These are phyloP conservation scores for Coffea humblotiana DNA, from an alignment of 305 asterid genomes.

Conservation along the genomic window DNA sequence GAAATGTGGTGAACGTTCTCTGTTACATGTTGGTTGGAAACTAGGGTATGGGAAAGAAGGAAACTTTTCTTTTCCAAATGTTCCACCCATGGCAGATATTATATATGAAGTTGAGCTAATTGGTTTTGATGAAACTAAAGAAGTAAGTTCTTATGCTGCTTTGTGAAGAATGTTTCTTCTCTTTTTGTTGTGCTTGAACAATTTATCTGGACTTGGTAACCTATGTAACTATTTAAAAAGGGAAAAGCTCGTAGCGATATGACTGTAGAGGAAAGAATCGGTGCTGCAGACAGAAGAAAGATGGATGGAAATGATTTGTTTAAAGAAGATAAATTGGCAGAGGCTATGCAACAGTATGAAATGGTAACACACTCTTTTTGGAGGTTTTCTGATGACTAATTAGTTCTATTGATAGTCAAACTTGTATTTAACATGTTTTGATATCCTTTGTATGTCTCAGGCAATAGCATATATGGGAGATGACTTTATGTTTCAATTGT, in stretches of 20 bases:
- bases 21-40: constrained; percentile 83
- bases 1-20: constrained; percentile 91
- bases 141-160: constrained; percentile 48
- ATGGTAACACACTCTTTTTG: constrained; percentile 48
- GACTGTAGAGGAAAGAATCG: constrained; percentile 98
- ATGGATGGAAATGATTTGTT: constrained; percentile 92
- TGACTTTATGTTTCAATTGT: constrained; percentile 98
- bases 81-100: constrained; percentile 87
- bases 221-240: constrained; percentile 35
- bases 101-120: constrained; percentile 89
- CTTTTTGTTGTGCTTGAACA: constrained; percentile 11
- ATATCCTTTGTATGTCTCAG: constrained; percentile 37
- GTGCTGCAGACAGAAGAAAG: constrained; percentile 94
- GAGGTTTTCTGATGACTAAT: constrained; percentile 8
- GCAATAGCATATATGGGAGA: constrained; percentile 99
- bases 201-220: background rate
- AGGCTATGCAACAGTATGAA: constrained; percentile 98
- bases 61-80: constrained; percentile 96
- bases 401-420: background rate
- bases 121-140: constrained; percentile 95
- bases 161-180: constrained; percentile 15
- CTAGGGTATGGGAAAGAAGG: constrained; percentile 97
- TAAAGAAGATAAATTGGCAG: constrained; percentile 85
- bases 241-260: constrained; percentile 95
- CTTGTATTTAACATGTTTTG: background rate